Base-by-base conservation (phyloP, 257 asterid genomes). In the Rhazya stricta region DNA sequence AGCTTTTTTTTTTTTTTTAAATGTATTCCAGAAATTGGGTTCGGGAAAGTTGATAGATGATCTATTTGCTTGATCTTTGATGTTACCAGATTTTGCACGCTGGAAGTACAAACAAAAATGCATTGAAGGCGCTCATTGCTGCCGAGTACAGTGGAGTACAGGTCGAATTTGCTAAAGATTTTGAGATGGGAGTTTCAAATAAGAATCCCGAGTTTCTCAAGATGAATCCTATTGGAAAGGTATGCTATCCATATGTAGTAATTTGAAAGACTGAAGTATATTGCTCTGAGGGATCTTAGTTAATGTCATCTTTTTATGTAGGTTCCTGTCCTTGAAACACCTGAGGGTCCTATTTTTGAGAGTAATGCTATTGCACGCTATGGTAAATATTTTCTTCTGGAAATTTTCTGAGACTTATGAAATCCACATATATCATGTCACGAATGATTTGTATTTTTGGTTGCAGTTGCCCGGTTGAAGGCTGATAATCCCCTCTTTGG, bases 341-440 rank as follows among this genome's bases (percentile, higher is more conserved):
- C 98, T 9, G 97, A 91, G 30, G 97, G 98, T 25, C 69, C 94
- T 1, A 43, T 94, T 21, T 94, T 91, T 63, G 97, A 94, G 86
- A 94, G 98, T 89, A 94, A 91, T 69, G 97, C 98, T 12, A 94
- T 94, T 81, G 97, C 99, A 0, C 95, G 97, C 8, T 94, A 94
- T 75, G 97, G 97, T 94, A 81, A 77, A 79, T 74, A 1, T 3
- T 51, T 63, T 57, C 25, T 70, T 16, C 37, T 37, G 2, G 6
- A 19, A 66, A n/a, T 30, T 60, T 19, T 11, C 27, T 51, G 12
- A 41, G 45, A 1, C 27, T 3, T 5, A 34, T 19, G 4, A 1
- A 30, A 10, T 41, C 37, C 13, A 7, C 42, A 0, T 25, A n/a
- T 54, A 9, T 39, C 74, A 71, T 84, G 56, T 54, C 29, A 2